Conservation (phyloP, 1,284 basidiomycete genomes). For the Mycena citricolor region DNA sequence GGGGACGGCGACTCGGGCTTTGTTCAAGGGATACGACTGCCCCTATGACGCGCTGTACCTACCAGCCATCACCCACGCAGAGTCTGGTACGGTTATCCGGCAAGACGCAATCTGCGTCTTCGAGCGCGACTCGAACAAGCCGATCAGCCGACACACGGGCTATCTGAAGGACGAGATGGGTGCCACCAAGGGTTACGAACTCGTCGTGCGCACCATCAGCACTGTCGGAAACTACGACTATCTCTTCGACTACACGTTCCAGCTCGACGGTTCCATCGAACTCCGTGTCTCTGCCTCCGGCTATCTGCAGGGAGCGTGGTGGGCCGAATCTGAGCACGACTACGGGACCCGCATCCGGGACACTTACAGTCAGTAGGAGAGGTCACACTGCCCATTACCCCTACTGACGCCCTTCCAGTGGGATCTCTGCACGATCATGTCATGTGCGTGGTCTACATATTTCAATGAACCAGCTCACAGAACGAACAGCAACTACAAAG, state of each 20-base stretch:
- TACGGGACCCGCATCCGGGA: slow-evolving; percentile 60
- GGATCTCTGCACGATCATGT: slow-evolving; percentile 72
- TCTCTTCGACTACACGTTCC: slow-evolving; percentile 65
- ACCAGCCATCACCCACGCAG: slow-evolving; percentile 53
- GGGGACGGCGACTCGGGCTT: slow-evolving; percentile 51
- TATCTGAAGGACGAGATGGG: slow-evolving; percentile 52
- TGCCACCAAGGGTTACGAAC: slow-evolving; percentile 58
- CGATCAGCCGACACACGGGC: slow-evolving; percentile 59
- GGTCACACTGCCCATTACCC: background rate
- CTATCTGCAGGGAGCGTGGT: slow-evolving; percentile 64
- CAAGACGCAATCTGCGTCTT: slow-evolving; percentile 63
- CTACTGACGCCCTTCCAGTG: slow-evolving; percentile 40
- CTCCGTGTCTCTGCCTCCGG: slow-evolving; percentile 65
- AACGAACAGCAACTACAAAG: slow-evolving; percentile 22
- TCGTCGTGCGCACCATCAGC: slow-evolving; percentile 55
- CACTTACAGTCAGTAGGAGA: slow-evolving; percentile 44
- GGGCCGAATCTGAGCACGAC: slow-evolving; percentile 46
- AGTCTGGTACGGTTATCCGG: slow-evolving; percentile 42
- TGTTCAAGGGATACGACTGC: slow-evolving; percentile 67
- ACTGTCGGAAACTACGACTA: slow-evolving; percentile 68
- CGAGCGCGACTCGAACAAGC: slow-evolving; percentile 57
- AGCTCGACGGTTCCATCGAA: slow-evolving; percentile 66
- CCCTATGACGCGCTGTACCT: slow-evolving; percentile 60
- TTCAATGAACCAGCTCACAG: no score
- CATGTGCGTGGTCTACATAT: slow-evolving; percentile 59